These are phyloP conservation scores for Artemisia annua DNA, from an alignment of 129 eudicot species.

Conservation along the genomic window DNA sequence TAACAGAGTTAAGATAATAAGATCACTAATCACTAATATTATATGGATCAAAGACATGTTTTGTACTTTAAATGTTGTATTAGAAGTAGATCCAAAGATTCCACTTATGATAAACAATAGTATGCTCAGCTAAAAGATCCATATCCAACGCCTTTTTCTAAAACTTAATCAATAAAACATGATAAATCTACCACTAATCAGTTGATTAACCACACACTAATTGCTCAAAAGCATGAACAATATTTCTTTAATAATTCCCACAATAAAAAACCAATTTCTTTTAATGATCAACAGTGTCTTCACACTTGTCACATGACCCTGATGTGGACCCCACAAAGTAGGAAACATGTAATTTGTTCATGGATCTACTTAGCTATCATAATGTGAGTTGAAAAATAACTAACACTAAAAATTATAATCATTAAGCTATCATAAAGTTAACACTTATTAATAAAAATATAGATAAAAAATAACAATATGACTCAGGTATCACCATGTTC, in stretches of 20 bases:
- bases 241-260: slow-evolving; percentile 7
- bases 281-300: slow-evolving; percentile 35
- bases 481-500: slow-evolving; percentile 39
- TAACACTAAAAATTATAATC: slow-evolving; percentile 21
- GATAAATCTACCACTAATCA: slow-evolving; percentile 15
- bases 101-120: slow-evolving; percentile 33
- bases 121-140: slow-evolving; percentile 26
- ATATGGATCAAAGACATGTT: slow-evolving; percentile 28
- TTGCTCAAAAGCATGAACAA: slow-evolving; percentile 15
- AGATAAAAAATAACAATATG: slow-evolving; percentile 22
- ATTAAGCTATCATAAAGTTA: slow-evolving; percentile 21
- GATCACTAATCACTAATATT: no score
- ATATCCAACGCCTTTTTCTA: slow-evolving; percentile 25
- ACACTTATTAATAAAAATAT: slow-evolving; percentile 15
- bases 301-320: slow-evolving; percentile 41
- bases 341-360: slow-evolving; percentile 38
- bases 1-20: slow-evolving; percentile 24
- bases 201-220: slow-evolving; percentile 24
- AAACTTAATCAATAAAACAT: slow-evolving; percentile 29
- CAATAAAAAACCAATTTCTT: neutral
- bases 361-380: slow-evolving; percentile 36
- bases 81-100: slow-evolving; percentile 38
- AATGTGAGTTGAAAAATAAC: slow-evolving; percentile 25
- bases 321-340: slow-evolving; percentile 35
- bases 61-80: slow-evolving; percentile 32